Evolutionary conservation across 106 monocot species (phyloP), one percentile per base, ranked within the genome.

Genomic region (Dendrobium chrysotoxum): DNA sequence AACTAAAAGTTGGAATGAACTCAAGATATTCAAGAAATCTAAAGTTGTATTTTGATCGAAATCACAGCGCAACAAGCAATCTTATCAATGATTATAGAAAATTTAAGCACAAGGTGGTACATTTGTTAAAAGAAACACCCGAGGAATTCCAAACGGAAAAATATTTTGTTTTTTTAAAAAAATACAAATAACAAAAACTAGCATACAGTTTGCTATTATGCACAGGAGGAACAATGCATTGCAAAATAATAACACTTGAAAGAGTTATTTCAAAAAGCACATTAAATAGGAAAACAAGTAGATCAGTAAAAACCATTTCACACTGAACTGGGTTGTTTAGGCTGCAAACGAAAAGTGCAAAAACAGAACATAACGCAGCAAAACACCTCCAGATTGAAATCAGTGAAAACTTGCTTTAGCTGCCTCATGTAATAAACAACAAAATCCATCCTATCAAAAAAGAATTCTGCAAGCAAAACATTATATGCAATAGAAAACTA

Each of bases 1-100:
- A 72, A 11, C 11, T 15, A 25, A 77, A 54, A 81, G 23, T 18
- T 79, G 40, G 67, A 78, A 16, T 83, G 1, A 77, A 13, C 23
- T 12, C 4, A n/a, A 35, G 8, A 77, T 47, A 54, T 66, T 46
- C 75, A 35, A 74, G 61, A 17, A 64, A 66, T 13, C 30, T 17
- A 30, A 45, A 45, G 46, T 25, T 39, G 17, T 6, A 23, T 13
- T 44, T 76, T 47, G 5, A 46, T 15, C 26, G 9, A 46, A 46
- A 76, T 28, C 23, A 26, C 47, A 23, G 9, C 11, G 17, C 18
- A 74, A n/a, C 16, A 31, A 35, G 30, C 31, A 70, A 70, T 42
- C 15, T 17, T 40, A 40, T 40, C 39, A 40, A 18, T 40, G 73
- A 28, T 9, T 40, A 40, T 40, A 4, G 17, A 40, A 6, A 68